Evolutionary conservation across 163 green algal genomes (phyloP), one percentile per base, ranked within the genome.

Genomic region (Chlorella variabilis): DNA sequence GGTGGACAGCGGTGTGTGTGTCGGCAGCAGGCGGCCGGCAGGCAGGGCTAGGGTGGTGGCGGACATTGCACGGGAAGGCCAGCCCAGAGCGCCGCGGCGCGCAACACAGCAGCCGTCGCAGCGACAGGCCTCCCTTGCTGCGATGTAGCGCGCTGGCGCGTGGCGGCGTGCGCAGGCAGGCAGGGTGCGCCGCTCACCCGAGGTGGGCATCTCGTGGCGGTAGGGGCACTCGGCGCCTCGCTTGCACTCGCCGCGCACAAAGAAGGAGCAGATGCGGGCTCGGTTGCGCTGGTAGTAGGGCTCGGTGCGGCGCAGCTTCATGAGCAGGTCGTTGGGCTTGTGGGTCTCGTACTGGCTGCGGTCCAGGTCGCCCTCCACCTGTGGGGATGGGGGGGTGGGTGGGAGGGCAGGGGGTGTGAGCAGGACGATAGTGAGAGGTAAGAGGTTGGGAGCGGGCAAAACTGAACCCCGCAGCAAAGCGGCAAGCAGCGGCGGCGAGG

Each of bases 201-300:
- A 88, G 18, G 83, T 89, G 41, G 93, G 93, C 91, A 96, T 93
- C 81, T 97, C 94, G 77, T 97, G 94, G 5, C 95, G 88, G 88
- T 98, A 99, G 9, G 97, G 97, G 88, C 97, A 99, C 87, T 99
- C 96, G 4, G 92, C 91, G 25, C 96, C 96, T 45, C 97, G 91
- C 45, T 94, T 99, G 93, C 97, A 99, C 84, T 93, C 79, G 36
- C 96, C 96, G 20, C 90, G 86, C 29, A 97, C 91, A 66, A 96
- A 99, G 90, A 99, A 99, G 25, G 89, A 94, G 92, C 97, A 99
- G 61, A 99, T 93, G 25, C 92, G 92, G 23, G 97, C 93, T 73
- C 92, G 82, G 86, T 99, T 99, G 51, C 97, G 89, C 87, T 98
- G 97, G 87, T 99, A 99, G 87, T 99, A 98, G 0, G 97, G 97